Evolutionary conservation across 306 rosid species (phyloP).

Genomic region (Gleditsia sinensis): DNA sequence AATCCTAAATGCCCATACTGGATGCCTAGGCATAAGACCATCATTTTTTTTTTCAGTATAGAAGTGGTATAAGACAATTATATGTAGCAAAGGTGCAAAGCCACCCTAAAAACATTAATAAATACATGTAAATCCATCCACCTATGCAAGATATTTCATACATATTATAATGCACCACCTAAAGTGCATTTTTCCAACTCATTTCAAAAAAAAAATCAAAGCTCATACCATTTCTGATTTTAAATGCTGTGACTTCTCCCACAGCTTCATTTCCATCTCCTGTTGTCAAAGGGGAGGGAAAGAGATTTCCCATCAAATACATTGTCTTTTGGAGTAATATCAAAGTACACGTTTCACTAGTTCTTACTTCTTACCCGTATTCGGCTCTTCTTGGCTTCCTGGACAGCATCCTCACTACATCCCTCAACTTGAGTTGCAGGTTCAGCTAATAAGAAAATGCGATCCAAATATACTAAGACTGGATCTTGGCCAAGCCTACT

Average conservation of each 20-base stretch:
- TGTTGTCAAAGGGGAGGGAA: conserved; percentile 47
- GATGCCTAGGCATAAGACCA: conserved; percentile 17
- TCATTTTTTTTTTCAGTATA: background rate
- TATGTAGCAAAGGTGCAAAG: background rate
- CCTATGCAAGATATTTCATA: background rate
- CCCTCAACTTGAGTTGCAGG: conserved; percentile 95
- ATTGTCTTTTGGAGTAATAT: conserved; percentile 13
- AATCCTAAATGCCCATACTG: conserved; percentile 1
- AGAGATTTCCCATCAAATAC: conserved; percentile 23
- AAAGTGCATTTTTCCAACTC: conserved; percentile 21
- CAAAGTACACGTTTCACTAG: background rate
- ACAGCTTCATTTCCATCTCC: conserved; percentile 90
- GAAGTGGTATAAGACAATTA: conserved; percentile 2
- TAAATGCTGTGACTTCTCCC: conserved; percentile 74
- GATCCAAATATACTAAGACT: conserved; percentile 85
- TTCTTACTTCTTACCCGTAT: conserved; percentile 69
- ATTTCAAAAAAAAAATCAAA: conserved; percentile 17
- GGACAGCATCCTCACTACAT: conserved; percentile 77
- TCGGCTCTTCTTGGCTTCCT: conserved; percentile 86
- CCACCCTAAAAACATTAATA: background rate
- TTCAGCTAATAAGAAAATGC: conserved; percentile 93
- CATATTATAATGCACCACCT: background rate
- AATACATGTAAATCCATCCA: background rate
- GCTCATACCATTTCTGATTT: conserved; percentile 81
- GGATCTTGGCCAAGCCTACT: conserved; percentile 99